Base-by-base conservation (phyloP, 2,329 filamentous ascomycete genomes). In the Dothideomycetes sp. region DNA sequence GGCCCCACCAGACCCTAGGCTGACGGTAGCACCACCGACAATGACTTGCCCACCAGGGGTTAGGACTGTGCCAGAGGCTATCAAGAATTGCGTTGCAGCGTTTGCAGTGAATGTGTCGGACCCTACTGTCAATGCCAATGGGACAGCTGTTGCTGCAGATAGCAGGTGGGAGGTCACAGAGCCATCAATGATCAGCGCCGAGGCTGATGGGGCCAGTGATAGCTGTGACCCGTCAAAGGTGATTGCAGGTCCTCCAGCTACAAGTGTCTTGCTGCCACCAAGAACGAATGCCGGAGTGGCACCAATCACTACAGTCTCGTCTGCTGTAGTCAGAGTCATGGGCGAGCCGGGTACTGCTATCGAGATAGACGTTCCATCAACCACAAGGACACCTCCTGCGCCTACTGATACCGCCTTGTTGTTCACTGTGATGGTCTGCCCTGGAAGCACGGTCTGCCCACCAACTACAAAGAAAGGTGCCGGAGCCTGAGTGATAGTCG, bases 31-130 rank as follows among this genome's bases (percentile, higher is more conserved):
- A 1, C 60, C 62, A 36, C 52, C 53, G 2, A 64, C 40, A 1
- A 57, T 56, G 1, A 54, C 63, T 9, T 55, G 53, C 1, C 63
- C 64, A 11, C 66, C 56, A 7, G 57, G 54, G 4, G 50, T 53
- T 32, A 60, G 43, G 1, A 49, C 54, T 32, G 59, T 52, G 5
- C 60, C 62, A 2, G 61, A 54, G 2, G 45, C 58, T 4, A 69
- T 46, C 35, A 59, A 59, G 51, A 63, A 68, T 31, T 68, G 64
- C 1, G 64, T 67, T 3, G 63, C 63, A 24, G 64, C 63, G 46
- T 68, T 67, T 2, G 60, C 61, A 2, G 63, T 65, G 19, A 63
- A 54, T 2, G 54, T 60, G 2, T 54, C 50, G 0, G 54, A 55
- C 10, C 63, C 64, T 15, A 69, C 48, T 1, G 60, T 66, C 5